Percentiles rank a stretch among this genome's conserved stretches.
These are phyloP conservation scores for Platanus orientalis DNA, from an alignment of 164 flowering plant species.

Conservation along the genomic window DNA sequence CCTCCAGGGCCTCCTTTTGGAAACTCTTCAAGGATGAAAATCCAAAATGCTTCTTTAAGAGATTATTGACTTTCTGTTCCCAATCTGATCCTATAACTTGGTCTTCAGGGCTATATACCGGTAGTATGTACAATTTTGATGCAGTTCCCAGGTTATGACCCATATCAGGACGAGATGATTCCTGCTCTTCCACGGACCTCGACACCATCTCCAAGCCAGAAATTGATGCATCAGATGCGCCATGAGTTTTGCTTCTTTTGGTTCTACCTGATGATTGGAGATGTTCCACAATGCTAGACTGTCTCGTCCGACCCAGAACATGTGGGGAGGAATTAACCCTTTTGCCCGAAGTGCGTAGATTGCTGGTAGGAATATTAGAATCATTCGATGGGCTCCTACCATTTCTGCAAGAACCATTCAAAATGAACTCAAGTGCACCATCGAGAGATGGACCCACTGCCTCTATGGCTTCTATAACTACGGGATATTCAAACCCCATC, in stretches of 20 bases:
- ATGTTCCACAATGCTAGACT: conserved; percentile 53
- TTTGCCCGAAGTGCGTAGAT: conserved; percentile 25
- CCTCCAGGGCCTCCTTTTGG: conserved; percentile 74
- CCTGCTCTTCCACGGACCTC: conserved; percentile 11
- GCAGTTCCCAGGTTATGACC: not conserved
- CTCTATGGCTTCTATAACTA: conserved; percentile 45
- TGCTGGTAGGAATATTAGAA: conserved; percentile 15
- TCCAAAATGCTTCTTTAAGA: conserved; percentile 68
- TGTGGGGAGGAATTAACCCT: conserved; percentile 17
- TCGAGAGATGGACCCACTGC: conserved; percentile 56
- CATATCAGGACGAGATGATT: not conserved
- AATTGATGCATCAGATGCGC: conserved; percentile 10
- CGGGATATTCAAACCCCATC: conserved; percentile 63
- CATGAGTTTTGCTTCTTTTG: conserved; percentile 25
- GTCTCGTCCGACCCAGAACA: conserved; percentile 31
- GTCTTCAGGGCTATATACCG: conserved; percentile 7
- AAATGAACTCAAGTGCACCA: conserved; percentile 44
- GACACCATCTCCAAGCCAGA: conserved; percentile 16
- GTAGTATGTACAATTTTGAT: conserved; percentile 3
- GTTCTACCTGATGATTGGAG: conserved; percentile 21
- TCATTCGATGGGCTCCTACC: conserved; percentile 12
- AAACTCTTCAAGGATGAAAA: conserved; percentile 65
- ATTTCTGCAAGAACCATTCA: conserved; percentile 28
- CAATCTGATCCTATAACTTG: conserved; percentile 44
- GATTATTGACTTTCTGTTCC: conserved; percentile 44